These are phyloP conservation scores for Neurospora sp. DNA, from an alignment of 495 filamentous ascomycete species.

Conservation along the genomic window DNA sequence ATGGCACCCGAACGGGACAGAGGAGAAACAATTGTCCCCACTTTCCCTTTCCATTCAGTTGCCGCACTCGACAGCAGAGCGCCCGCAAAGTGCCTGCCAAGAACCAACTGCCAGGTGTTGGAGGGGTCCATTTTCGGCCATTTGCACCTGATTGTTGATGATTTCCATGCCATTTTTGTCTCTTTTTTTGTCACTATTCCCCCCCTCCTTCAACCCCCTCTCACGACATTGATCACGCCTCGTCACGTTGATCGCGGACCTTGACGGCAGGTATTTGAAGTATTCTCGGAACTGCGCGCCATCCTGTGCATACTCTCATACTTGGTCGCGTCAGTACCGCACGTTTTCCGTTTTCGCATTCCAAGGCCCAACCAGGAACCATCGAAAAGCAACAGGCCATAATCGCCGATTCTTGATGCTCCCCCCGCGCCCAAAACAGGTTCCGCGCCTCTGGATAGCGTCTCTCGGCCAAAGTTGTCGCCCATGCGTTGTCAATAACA, in stretches of 20 bases:
- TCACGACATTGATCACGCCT: not conserved
- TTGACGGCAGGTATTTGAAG: not conserved
- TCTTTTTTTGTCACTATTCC: not conserved
- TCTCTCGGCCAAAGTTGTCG: slow-evolving; percentile 8
- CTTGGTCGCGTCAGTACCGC: not conserved
- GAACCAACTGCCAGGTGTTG: not conserved
- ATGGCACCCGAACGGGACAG: not conserved
- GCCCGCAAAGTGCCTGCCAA: not conserved
- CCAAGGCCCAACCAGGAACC: not conserved
- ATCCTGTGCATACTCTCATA: not conserved
- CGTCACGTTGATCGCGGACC: not conserved
- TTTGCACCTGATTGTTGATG: not conserved
- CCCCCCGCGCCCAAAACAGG: slow-evolving; percentile 13
- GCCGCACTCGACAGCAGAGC: not conserved
- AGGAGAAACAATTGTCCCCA: not conserved
- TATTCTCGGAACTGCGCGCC: not conserved
- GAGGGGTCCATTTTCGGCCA: not conserved
- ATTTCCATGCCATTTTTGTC: not conserved
- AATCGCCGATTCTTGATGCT: slow-evolving; percentile 21
- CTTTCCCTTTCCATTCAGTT: not conserved
- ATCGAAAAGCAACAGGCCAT: not conserved
- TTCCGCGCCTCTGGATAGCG: slow-evolving; percentile 16
- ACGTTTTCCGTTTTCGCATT: not conserved
- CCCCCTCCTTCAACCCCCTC: not conserved
- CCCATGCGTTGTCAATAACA: not conserved